Conservation (phyloP, 2,329 filamentous ascomycete species). For the Nigrospora osmanthi region DNA sequence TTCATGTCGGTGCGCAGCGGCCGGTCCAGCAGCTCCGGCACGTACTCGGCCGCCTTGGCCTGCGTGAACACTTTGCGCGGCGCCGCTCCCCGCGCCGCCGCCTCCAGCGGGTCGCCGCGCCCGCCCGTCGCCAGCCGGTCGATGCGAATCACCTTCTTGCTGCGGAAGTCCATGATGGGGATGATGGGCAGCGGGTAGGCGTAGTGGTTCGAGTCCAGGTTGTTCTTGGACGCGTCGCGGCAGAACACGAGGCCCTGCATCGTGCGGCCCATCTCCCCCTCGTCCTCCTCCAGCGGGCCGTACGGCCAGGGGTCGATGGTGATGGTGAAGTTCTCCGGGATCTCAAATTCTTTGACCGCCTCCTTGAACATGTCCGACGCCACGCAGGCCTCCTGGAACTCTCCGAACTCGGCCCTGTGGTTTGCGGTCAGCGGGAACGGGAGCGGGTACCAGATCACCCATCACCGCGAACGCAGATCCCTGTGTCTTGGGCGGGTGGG, state of each 20-base stretch:
- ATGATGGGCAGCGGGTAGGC: slow-evolving; percentile 52
- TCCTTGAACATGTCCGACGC: slow-evolving; percentile 36
- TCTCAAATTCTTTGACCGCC: slow-evolving; percentile 35
- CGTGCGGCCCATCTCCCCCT: slow-evolving; percentile 27
- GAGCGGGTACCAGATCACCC: neutral
- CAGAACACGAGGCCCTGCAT: slow-evolving; percentile 45
- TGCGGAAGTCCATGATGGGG: slow-evolving; percentile 49
- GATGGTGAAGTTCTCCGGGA: slow-evolving; percentile 35
- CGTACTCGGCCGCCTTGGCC: slow-evolving; percentile 33
- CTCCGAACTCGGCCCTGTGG: slow-evolving; percentile 23
- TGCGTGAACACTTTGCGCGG: slow-evolving; percentile 38
- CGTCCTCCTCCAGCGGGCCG: slow-evolving; percentile 31
- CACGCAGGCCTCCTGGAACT: slow-evolving; percentile 30
- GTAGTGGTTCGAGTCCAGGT: slow-evolving; percentile 54
- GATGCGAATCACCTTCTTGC: slow-evolving; percentile 46
- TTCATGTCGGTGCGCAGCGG: slow-evolving; percentile 48
- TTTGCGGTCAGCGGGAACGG: neutral
- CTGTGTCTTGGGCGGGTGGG: neutral
- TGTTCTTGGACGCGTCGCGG: slow-evolving; percentile 30
- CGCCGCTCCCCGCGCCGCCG: slow-evolving; percentile 22
- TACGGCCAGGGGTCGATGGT: slow-evolving; percentile 62
- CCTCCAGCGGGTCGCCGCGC: slow-evolving; percentile 28
- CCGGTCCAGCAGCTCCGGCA: slow-evolving; percentile 40
- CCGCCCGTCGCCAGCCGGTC: slow-evolving; percentile 47
- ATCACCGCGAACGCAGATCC: neutral